A percentile compares a stretch with the other conserved stretches of the same genome.
Conservation (phyloP, 2,329 filamentous ascomycete genomes). For the Geosmithia flava region DNA sequence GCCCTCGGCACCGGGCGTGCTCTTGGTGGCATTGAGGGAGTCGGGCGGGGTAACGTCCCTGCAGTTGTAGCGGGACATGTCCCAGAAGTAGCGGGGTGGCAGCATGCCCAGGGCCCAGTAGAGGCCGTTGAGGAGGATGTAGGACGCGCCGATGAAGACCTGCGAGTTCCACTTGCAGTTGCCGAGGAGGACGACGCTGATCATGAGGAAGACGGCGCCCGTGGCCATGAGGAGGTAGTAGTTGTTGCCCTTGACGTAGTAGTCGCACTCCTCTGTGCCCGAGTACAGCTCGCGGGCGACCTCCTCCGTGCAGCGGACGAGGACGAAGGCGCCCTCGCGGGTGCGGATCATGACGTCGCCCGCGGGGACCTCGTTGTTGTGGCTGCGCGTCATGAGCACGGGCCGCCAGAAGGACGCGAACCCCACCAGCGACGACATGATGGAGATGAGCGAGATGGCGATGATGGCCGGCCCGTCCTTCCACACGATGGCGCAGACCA, state of each 20-base stretch:
- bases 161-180: constrained; percentile 51
- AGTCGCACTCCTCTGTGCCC: constrained; percentile 47
- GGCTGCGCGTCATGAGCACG: constrained; percentile 35
- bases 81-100: constrained; percentile 39
- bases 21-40: constrained; percentile 19
- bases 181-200: constrained; percentile 46
- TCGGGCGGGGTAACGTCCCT: constrained; percentile 26
- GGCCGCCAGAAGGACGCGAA: constrained; percentile 47
- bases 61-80: constrained; percentile 38
- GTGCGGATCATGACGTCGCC: constrained; percentile 52
- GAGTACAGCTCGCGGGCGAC: constrained; percentile 51
- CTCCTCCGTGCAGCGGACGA: constrained; percentile 44
- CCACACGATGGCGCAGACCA: constrained; percentile 26
- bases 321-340: constrained; percentile 44
- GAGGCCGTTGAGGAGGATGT: constrained; percentile 45
- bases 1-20: constrained; percentile 15
- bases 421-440: constrained; percentile 40
- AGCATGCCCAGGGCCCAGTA: constrained; percentile 46
- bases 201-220: constrained; percentile 48
- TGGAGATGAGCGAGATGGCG: constrained; percentile 37
- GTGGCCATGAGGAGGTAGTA: constrained; percentile 43
- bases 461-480: constrained; percentile 20
- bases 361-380: constrained; percentile 32
- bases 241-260: constrained; percentile 29
- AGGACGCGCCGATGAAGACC: constrained; percentile 42